Base-by-base conservation (phyloP, 768 basidiomycete genomes). In the Tylopilus intermedius region DNA sequence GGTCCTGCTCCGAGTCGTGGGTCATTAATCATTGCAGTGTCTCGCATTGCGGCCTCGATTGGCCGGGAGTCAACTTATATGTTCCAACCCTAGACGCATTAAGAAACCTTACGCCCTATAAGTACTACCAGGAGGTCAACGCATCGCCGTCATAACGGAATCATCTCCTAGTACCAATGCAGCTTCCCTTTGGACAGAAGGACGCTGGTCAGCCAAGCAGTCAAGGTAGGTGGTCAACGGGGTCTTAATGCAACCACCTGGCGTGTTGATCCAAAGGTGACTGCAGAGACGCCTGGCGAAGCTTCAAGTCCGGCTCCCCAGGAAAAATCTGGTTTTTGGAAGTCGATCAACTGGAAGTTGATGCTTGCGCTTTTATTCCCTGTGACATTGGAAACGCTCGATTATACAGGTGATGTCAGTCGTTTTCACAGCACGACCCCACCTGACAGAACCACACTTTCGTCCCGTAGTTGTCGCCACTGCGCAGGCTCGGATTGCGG, bases 311-410 rank as follows among this genome's bases (percentile, higher is more conserved):
- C 33, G 7, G 33, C 33, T 33, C 30, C 30, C 30, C 8, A 2
- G 30, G 30, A 14, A 15, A 18, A 15, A 38, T 9, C 47, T 13
- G 37, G 10, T 30, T 29, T 51, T 1, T 48, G 53, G 59, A 65
- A 56, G 40, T 55, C 51, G 5, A 10, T 69, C 4, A 58, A 67
- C 48, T 67, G 67, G 67, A 59, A 54, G 41, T 47, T 68, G 54
- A 61, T 72, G 64, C 40, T 58, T 26, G 72, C 74, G 3, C 60
- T 79, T 7, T n/a, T 68, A 15, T 62, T 79, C 45, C 77, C 78
- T 0, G 70, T 77, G 11, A 61, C 65, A 35, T 66, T 79, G 1
- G 77, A 79, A 45, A 68, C 68, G 0, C 51, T 69, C 1, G 67
- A 68, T 43, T 68, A 68, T 47, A 69, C 68, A 3, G 58, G 66